Evolutionary conservation across 148 eudicot genomes (phyloP).

Genomic region (Camellia lanceoleosa): DNA sequence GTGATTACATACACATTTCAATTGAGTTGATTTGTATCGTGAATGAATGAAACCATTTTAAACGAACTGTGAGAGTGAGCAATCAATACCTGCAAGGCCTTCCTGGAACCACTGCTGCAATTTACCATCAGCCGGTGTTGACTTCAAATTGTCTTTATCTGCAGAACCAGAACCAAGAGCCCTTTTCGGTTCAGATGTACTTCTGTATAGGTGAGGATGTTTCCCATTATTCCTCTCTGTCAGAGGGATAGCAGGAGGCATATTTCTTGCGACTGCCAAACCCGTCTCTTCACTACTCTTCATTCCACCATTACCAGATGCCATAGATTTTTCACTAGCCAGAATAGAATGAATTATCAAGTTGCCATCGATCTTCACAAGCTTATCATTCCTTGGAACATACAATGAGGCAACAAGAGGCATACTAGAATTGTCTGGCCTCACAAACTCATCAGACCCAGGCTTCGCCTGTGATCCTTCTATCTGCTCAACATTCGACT

Average conservation of each 20-base stretch:
- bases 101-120: constrained; percentile 94
- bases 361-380: constrained; percentile 94
- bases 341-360: constrained; percentile 90
- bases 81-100: constrained; percentile 77
- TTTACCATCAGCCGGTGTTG: constrained; percentile 55
- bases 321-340: constrained; percentile 81
- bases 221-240: constrained; percentile 47
- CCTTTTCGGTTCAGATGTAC: constrained; percentile 43
- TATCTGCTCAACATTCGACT: constrained; percentile 18
- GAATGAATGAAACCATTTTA: background rate
- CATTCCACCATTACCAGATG: constrained; percentile 23
- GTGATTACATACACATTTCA: background rate
- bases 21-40: background rate
- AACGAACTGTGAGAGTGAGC: background rate
- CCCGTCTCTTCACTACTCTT: constrained; percentile 51
- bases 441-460: constrained; percentile 27
- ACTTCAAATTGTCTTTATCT: constrained; percentile 38
- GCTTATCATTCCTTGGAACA: constrained; percentile 93
- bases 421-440: constrained; percentile 53
- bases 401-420: constrained; percentile 80
- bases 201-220: constrained; percentile 49
- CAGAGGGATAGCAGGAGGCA: constrained; percentile 50
- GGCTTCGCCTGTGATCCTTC: constrained; percentile 21
- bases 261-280: constrained; percentile 54
- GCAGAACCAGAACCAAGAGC: constrained; percentile 64